Evolutionary conservation across 2,329 filamentous ascomycete genomes (phyloP), one percentile per base, ranked within the genome.

Genomic region (Shiraia sp.): DNA sequence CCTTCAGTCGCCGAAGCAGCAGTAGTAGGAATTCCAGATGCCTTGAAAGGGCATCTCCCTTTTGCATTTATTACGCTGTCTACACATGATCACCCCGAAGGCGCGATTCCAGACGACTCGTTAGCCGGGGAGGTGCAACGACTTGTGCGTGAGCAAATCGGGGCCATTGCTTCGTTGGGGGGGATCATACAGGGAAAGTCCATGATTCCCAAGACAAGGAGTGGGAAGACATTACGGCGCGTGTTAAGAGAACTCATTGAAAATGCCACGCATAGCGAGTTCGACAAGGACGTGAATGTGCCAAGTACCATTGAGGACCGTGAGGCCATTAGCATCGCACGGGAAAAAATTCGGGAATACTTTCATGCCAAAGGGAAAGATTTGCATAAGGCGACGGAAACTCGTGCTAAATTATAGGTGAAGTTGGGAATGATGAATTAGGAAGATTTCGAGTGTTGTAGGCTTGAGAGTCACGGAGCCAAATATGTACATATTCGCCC

Each of bases 131-230:
- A 91, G 65, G 81, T 93, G 28, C 88, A 93, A 56, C 72, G 69
- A 22, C 77, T 85, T 3, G 85, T 96, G 3, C 83, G 90, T 17
- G 76, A 79, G 24, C 88, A 95, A 59, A 93, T 97, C 40, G 91
- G 91, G 6, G 83, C 88, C 15, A 96, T 97, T 50, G 91, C 92
- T 1, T 82, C 82, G 2, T 77, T 97, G 0, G 90, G 90, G 7
- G 91, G 91, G 2, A 86, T 96, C 60, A 87, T 96, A 37, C 87
- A 90, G 51, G 88, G 88, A 27, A 83, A 83, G 53, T 85, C 85
- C 12, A 91, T 95, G 79, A 96, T 96, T 37, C 91, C 92, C 5
- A 91, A 91, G 75, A 96, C 92, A 12, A 74, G 91, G 19, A 90
- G 86, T n/a, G 92, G 92, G 19, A 97, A 96, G 79, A 96, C 90